A percentile compares a stretch with the other conserved stretches of the same genome.
Evolutionary conservation across 1,284 basidiomycete species (phyloP).

Genomic region (Pisolithus thermaeus): DNA sequence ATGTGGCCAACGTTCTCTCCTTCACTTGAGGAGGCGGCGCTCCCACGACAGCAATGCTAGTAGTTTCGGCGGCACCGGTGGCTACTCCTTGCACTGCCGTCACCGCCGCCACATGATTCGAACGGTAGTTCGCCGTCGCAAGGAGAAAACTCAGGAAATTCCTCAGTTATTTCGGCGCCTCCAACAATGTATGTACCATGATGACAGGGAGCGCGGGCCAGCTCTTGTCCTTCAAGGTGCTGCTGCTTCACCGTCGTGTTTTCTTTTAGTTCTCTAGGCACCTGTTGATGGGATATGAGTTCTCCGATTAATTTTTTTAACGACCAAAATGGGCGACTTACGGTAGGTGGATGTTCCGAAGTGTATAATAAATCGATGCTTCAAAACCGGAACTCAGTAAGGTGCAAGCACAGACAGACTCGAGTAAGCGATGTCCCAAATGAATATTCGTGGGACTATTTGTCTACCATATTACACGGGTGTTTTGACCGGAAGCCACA

Average conservation of each 20-base stretch:
- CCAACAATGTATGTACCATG: not conserved
- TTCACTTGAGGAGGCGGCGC: not conserved
- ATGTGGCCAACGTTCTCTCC: slow-evolving; percentile 23
- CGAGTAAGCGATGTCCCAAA: too few species aligned
- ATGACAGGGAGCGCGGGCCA: slow-evolving; percentile 2
- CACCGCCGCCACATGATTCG: slow-evolving; percentile 16
- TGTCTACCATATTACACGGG: too few species aligned
- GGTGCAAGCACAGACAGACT: too few species aligned
- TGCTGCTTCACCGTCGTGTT: not conserved
- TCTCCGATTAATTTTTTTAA: too few species aligned
- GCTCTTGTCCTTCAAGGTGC: not conserved
- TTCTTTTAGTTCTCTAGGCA: not conserved
- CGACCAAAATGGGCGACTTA: too few species aligned
- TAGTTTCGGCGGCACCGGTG: slow-evolving; percentile 31
- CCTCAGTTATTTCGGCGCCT: slow-evolving; percentile 17
- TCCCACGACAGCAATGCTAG: too few species aligned
- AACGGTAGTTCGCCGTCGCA: slow-evolving; percentile 20
- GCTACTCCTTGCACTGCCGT: slow-evolving; percentile 36
- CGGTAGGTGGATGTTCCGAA: too few species aligned
- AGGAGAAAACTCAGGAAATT: slow-evolving; percentile 18
- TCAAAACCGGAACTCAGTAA: too few species aligned
- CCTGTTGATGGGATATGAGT: not conserved
- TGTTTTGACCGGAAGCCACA: too few species aligned
- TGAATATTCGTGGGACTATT: too few species aligned
- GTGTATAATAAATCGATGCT: too few species aligned